Base-by-base conservation (phyloP, 345 rosid species). In the Citrus glauca region DNA sequence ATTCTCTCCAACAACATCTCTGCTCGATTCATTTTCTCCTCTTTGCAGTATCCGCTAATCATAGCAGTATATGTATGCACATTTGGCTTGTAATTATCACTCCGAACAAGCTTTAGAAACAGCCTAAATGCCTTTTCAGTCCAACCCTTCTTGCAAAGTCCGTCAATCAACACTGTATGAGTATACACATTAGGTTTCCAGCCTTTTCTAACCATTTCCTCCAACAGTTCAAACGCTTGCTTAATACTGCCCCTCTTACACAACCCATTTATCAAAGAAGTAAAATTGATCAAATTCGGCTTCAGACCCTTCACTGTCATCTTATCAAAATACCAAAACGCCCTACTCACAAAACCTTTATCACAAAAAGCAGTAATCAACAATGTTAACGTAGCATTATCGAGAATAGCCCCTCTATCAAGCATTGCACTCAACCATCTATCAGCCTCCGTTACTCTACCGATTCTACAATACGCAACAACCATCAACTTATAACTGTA, bases 131-230 rank as follows among this genome's bases (percentile, higher is more conserved):
- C 98, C 85, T 90, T 95, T 71, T 95, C 99, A 8, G 92, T 95
- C 99, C 97, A 93, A 11, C 97, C 92, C 78, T 92, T 93, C 89
- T 87, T 93, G 82, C 99, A 93, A 60, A 95, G 80, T 65, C 97
- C 98, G 66, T 95, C 93, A 73, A 93, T 92, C 75, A 95, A 82
- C 53, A 81, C 86, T 0, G 94, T 92, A 74, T 93, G 99, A 17
- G 97, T 92, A 73, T 93, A 93, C 57, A 91, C 97, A 85, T 89
- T 92, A 3, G 94, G 98, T 77, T 91, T 93, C 92, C 89, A 92
- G 60, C 95, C 96, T 74, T 81, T 75, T 71, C 89, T 74, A 70
- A 91, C 93, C 96, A 95, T 93, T 75, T 93, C 97, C 82, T 93
- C 99, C 75, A 95, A 81, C 88, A 82, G 84, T 84, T 90, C 97